These are phyloP conservation scores for Penstemon davidsonii DNA, from an alignment of 257 asterid genomes.

Conservation along the genomic window DNA sequence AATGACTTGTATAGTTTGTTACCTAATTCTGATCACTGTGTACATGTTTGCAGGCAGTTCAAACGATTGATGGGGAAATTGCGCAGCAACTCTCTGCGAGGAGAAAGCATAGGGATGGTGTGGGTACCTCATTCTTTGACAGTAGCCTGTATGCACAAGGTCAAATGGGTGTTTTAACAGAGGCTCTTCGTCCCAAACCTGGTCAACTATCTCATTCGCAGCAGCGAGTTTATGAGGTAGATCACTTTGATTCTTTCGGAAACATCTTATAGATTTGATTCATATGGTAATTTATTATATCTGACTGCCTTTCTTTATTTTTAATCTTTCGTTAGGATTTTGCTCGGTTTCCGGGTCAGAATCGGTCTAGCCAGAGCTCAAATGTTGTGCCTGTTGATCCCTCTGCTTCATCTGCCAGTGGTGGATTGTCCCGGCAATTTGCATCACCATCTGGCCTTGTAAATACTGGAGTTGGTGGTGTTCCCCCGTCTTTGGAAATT, in stretches of 20 bases:
- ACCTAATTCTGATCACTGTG: slow-evolving; percentile 5
- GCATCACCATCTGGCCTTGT: slow-evolving; percentile 57
- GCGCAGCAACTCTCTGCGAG: slow-evolving; percentile 73
- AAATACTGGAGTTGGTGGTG: slow-evolving; percentile 55
- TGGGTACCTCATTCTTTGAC: slow-evolving; percentile 70
- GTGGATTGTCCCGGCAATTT: slow-evolving; percentile 56
- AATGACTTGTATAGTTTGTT: slow-evolving; percentile 4
- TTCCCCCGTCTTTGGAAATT: slow-evolving; percentile 60
- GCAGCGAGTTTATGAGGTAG: slow-evolving; percentile 96
- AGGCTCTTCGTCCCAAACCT: slow-evolving; percentile 95
- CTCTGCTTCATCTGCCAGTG: slow-evolving; percentile 52
- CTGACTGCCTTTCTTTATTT: slow-evolving; percentile 16
- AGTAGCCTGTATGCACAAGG: slow-evolving; percentile 67
- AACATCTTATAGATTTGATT: slow-evolving; percentile 18
- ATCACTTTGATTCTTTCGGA: slow-evolving; percentile 23
- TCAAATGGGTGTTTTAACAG: slow-evolving; percentile 77
- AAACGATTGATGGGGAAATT: slow-evolving; percentile 88
- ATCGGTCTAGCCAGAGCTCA: slow-evolving; percentile 76
- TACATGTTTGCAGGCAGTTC: slow-evolving; percentile 65
- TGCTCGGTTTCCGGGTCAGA: slow-evolving; percentile 94
- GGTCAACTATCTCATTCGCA: slow-evolving; percentile 88
- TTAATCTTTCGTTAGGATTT: slow-evolving; percentile 63
- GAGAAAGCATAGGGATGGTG: slow-evolving; percentile 81
- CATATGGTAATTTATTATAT: slow-evolving; percentile 15
- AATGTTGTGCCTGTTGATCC: slow-evolving; percentile 68